These are phyloP conservation scores for Schizochytrium sp. DNA, from an alignment of 108 stramenopile species.

Conservation along the genomic window DNA sequence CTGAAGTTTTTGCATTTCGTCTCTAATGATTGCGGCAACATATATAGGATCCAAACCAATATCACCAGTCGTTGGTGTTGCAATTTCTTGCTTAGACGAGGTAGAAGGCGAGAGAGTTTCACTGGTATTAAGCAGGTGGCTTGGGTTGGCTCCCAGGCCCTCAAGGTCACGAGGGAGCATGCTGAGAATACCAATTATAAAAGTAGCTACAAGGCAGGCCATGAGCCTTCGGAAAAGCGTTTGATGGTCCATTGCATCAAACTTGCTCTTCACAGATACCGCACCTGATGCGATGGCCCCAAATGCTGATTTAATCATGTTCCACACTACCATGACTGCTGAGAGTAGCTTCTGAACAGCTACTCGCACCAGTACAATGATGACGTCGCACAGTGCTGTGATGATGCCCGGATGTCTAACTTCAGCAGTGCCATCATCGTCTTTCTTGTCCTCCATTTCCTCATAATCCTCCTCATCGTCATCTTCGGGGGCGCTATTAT, in stretches of 20 bases:
- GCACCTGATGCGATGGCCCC: too few species aligned
- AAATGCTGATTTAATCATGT: neutral
- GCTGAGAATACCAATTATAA: neutral
- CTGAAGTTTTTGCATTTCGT: neutral
- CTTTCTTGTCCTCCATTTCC: neutral
- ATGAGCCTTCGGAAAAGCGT: neutral
- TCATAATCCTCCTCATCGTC: constrained; percentile 11
- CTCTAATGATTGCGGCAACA: neutral
- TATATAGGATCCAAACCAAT: neutral
- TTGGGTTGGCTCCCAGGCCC: neutral
- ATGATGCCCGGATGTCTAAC: neutral
- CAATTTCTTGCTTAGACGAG: too few species aligned
- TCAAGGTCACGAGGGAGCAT: neutral
- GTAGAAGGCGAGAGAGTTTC: too few species aligned
- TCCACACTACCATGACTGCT: neutral
- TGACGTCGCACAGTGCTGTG: neutral
- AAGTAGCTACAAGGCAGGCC: neutral
- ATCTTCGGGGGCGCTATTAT: neutral
- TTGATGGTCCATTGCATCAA: neutral
- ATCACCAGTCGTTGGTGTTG: too few species aligned
- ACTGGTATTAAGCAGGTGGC: too few species aligned
- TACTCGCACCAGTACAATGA: neutral
- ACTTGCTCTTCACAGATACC: too few species aligned
- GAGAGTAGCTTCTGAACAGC: neutral
- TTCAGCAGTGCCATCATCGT: neutral